Evolutionary conservation across 2,329 filamentous ascomycete species (phyloP).

Genomic region (Fusarium annulatum): DNA sequence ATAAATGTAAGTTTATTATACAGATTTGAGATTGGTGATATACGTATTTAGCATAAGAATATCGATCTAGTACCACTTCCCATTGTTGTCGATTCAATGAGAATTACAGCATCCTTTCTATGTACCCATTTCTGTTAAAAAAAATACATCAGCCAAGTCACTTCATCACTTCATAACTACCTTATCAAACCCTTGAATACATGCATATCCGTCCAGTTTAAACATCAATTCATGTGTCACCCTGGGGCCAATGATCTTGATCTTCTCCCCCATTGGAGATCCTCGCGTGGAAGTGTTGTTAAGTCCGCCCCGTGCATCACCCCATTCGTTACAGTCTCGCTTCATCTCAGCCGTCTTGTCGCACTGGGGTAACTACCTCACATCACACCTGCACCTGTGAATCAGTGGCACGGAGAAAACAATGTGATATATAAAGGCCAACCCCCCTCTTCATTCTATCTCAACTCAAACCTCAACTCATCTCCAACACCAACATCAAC

Average conservation of each 20-base stretch:
- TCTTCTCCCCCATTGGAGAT: neutral
- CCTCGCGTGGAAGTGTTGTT: neutral
- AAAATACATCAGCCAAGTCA: neutral
- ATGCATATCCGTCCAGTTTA: neutral
- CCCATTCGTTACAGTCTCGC: neutral
- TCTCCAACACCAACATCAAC: neutral
- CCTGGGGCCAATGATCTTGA: neutral
- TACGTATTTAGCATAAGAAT: neutral
- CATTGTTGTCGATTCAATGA: neutral
- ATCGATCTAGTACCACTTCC: neutral
- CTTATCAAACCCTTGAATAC: neutral
- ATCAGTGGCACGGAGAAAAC: neutral
- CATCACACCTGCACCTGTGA: neutral
- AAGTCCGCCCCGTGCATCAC: conserved; percentile 11
- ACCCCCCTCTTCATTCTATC: neutral
- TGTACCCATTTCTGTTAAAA: too few species aligned
- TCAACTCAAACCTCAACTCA: neutral
- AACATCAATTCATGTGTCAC: neutral
- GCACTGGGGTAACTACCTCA: neutral
- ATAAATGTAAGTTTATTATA: neutral
- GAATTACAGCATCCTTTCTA: neutral
- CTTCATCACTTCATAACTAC: neutral
- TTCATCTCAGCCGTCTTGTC: neutral
- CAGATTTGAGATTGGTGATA: neutral
- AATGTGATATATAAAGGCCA: conserved; percentile 3